phyloP scores from a whole-genome alignment of 108 stramenopile genomes.

The Aurantiochytrium sp. region DNA sequence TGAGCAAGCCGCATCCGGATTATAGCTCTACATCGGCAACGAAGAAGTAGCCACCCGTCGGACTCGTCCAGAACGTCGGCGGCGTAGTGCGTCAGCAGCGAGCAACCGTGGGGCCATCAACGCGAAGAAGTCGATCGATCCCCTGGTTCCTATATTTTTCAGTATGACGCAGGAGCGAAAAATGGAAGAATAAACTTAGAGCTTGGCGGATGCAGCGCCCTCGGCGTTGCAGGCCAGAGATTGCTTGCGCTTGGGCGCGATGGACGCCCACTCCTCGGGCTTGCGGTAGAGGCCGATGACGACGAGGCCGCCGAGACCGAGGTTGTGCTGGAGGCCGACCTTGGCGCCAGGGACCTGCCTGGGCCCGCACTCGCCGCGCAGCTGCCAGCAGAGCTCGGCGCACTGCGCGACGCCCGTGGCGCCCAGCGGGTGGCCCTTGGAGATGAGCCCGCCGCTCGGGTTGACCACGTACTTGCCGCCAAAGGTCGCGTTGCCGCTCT shows the following conservation, averaged over 20 bases:
- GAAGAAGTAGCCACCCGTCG: too few relatives aligned
- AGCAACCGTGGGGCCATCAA: too few relatives aligned
- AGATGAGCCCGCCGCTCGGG: neutral
- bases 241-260: neutral
- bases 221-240: neutral
- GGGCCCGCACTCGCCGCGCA: neutral
- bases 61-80: too few relatives aligned
- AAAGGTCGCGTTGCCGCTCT: neutral
- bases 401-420: constrained; percentile 27
- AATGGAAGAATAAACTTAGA: too few relatives aligned
- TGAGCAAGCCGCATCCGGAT: too few relatives aligned
- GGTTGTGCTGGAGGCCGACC: constrained; percentile 17
- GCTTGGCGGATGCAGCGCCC: neutral
- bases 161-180: too few relatives aligned
- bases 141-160: too few relatives aligned
- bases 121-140: too few relatives aligned
- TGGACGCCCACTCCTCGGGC: neutral
- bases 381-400: constrained; percentile 27
- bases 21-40: too few relatives aligned
- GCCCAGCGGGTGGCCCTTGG: constrained; percentile 12
- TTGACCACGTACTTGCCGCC: neutral
- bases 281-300: constrained; percentile 23
- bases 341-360: neutral
- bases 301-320: neutral
- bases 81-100: too few relatives aligned